Evolutionary conservation across 164 flowering plant species (phyloP).

Genomic region (Tinospora cordifolia): DNA sequence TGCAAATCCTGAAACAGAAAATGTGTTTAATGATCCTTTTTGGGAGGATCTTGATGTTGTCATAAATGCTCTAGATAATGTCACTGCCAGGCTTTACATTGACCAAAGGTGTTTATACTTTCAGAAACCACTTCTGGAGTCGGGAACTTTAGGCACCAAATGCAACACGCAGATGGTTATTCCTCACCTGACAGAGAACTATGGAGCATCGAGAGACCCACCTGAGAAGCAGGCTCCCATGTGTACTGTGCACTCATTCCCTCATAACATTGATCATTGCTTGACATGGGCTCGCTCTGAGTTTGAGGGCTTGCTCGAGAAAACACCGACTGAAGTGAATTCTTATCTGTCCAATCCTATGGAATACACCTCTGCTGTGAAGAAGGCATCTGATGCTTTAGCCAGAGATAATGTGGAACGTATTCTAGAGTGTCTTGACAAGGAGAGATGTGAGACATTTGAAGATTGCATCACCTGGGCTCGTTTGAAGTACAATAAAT

Average conservation of each 20-base stretch:
- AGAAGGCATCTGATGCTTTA: slow-evolving; percentile 73
- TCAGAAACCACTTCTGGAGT: slow-evolving; percentile 82
- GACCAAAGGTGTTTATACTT: slow-evolving; percentile 81
- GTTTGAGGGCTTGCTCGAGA: slow-evolving; percentile 89
- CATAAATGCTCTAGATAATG: slow-evolving; percentile 83
- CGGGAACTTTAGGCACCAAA: slow-evolving; percentile 78
- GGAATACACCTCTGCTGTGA: slow-evolving; percentile 53
- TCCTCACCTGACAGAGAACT: slow-evolving; percentile 78
- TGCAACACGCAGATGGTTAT: slow-evolving; percentile 93
- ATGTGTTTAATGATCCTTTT: slow-evolving; percentile 65
- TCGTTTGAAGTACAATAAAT: slow-evolving; percentile 47
- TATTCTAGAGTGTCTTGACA: slow-evolving; percentile 67
- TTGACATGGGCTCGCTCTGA: slow-evolving; percentile 91
- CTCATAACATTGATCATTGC: slow-evolving; percentile 88
- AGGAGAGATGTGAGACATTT: slow-evolving; percentile 58
- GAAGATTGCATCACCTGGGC: slow-evolving; percentile 86
- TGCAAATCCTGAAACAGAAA: slow-evolving; percentile 70
- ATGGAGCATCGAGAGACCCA: slow-evolving; percentile 88
- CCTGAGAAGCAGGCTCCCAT: slow-evolving; percentile 92
- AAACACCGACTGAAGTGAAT: slow-evolving; percentile 85
- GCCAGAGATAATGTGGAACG: slow-evolving; percentile 76
- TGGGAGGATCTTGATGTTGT: slow-evolving; percentile 73
- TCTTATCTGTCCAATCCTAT: slow-evolving; percentile 54
- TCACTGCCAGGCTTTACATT: slow-evolving; percentile 73
- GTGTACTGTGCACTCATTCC: slow-evolving; percentile 90